These are phyloP conservation scores for Magnusiomyces tetraspermus DNA, from an alignment of 1,139 yeast species.

Conservation along the genomic window DNA sequence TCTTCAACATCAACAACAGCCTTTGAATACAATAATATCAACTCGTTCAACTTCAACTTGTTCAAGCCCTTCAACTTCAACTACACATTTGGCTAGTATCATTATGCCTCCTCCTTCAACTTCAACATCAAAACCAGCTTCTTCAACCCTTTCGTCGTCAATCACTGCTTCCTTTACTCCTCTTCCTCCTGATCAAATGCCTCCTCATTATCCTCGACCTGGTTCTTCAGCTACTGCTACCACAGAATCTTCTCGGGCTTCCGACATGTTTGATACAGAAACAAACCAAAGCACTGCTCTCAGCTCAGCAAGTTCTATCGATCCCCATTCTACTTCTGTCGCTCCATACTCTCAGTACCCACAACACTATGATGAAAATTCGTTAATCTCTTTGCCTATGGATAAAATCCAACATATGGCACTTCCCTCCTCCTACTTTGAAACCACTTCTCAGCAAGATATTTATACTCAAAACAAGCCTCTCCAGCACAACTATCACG, in stretches of 20 bases:
- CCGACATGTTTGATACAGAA: neutral
- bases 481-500: too few relatives aligned
- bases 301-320: neutral
- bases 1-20: too few relatives aligned
- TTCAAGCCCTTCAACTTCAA: too few relatives aligned
- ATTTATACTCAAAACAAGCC: too few relatives aligned
- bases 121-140: too few relatives aligned
- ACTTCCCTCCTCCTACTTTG: too few relatives aligned
- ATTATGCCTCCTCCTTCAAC: neutral
- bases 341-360: neutral
- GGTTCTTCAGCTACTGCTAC: neutral
- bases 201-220: neutral
- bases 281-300: neutral
- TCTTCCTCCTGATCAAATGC: neutral
- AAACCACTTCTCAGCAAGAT: too few relatives aligned
- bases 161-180: slow-evolving; percentile 1
- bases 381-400: too few relatives aligned
- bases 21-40: too few relatives aligned
- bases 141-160: neutral
- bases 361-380: neutral
- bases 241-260: neutral
- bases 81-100: neutral
- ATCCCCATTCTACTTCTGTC: neutral
- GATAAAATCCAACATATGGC: too few relatives aligned
- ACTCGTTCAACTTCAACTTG: too few relatives aligned